phyloP scores from a whole-genome alignment of 164 flowering plant genomes.

The Dillenia suffruticosa region DNA sequence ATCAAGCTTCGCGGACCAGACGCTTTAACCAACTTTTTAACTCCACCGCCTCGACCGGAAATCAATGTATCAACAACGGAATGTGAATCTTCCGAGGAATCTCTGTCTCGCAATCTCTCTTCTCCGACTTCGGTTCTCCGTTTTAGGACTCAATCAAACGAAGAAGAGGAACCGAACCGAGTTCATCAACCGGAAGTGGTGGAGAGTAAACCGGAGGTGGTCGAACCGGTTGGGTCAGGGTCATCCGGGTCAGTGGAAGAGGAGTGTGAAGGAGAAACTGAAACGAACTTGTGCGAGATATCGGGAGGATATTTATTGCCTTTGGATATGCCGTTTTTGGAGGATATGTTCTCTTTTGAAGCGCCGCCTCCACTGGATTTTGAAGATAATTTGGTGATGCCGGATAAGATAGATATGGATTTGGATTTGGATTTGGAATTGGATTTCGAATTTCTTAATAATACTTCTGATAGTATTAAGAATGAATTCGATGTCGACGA shows the following conservation, averaged over 20 bases:
- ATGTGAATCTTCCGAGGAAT: slow-evolving; percentile 55
- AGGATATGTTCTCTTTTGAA: slow-evolving; percentile 31
- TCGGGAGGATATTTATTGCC: slow-evolving; percentile 17
- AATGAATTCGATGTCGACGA: slow-evolving; percentile 34
- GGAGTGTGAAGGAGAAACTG: slow-evolving; percentile 4
- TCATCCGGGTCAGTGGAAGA: slow-evolving; percentile 3
- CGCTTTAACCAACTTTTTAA: slow-evolving; percentile 64
- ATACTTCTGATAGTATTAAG: background rate
- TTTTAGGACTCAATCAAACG: slow-evolving; percentile 18
- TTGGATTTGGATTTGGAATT: slow-evolving; percentile 20
- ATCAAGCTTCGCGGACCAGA: slow-evolving; percentile 77
- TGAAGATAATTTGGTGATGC: slow-evolving; percentile 11
- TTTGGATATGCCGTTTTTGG: slow-evolving; percentile 23
- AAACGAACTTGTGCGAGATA: slow-evolving; percentile 8
- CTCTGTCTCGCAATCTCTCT: slow-evolving; percentile 30
- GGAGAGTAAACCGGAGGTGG: too few species aligned
- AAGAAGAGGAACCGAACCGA: slow-evolving; percentile 9
- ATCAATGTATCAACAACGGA: slow-evolving; percentile 22
- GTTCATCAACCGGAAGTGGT: too few species aligned
- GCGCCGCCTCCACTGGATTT: slow-evolving; percentile 21
- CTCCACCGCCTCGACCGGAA: slow-evolving; percentile 19
- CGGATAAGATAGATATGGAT: slow-evolving; percentile 1
- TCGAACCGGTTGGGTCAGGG: too few species aligned
- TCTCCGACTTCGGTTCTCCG: slow-evolving; percentile 76
- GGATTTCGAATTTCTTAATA: slow-evolving; percentile 19